These are phyloP conservation scores for Beta vulgaris DNA, from an alignment of 148 eudicot genomes.

Conservation along the genomic window DNA sequence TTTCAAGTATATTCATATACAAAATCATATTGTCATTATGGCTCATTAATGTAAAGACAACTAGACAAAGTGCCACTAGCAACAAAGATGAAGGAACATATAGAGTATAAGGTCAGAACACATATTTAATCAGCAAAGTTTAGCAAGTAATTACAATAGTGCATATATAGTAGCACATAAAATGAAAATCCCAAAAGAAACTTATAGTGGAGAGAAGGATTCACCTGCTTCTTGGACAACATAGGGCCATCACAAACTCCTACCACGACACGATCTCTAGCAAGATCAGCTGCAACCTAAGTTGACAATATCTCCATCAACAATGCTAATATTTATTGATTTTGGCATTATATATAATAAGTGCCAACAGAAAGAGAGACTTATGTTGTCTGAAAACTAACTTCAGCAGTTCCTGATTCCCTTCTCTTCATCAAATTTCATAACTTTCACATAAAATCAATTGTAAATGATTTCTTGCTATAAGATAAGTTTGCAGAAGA, in stretches of 20 bases:
- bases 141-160: background rate
- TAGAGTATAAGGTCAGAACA: background rate
- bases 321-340: background rate
- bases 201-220: background rate
- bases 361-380: background rate
- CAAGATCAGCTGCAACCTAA: slow-evolving; percentile 74
- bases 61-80: no score
- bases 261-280: slow-evolving; percentile 71
- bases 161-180: no score
- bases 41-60: no score
- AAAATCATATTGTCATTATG: background rate
- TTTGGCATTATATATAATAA: background rate
- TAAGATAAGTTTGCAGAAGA: background rate
- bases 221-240: slow-evolving; percentile 75
- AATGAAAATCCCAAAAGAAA: no score
- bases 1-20: background rate
- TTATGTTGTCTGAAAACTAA: background rate
- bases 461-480: no score
- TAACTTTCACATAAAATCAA: background rate
- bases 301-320: slow-evolving; percentile 18
- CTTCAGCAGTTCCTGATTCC: background rate
- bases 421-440: background rate
- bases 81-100: background rate
- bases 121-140: background rate
- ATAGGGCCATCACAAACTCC: slow-evolving; percentile 94